Conservation (phyloP, 208 protist genomes). For the Leishmania martiniquensis region DNA sequence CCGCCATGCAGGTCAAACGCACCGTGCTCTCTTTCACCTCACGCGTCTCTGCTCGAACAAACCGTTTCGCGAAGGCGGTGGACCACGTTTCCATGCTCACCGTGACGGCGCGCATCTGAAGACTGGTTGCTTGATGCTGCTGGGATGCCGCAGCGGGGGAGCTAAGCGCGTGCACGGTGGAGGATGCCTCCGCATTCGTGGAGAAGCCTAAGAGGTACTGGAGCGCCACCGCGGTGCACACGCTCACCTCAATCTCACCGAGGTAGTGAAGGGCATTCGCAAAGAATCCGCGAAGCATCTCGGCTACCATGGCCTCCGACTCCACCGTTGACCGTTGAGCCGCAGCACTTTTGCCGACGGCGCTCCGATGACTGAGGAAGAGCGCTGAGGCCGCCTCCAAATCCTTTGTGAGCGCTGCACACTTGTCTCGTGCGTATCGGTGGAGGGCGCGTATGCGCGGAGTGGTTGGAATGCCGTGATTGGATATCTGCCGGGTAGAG, state of each 20-base stretch:
- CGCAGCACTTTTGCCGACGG: background rate
- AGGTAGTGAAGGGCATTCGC: slow-evolving; percentile 47
- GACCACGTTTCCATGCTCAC: slow-evolving; percentile 27
- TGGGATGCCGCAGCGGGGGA: slow-evolving; percentile 12
- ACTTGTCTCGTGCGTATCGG: slow-evolving; percentile 37
- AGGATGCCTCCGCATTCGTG: slow-evolving; percentile 11
- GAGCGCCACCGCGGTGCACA: slow-evolving; percentile 57
- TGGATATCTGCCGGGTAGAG: background rate
- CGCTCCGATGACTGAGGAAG: slow-evolving; percentile 6
- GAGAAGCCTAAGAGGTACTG: slow-evolving; percentile 51
- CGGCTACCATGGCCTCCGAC: slow-evolving; percentile 33
- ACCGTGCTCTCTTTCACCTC: slow-evolving; percentile 38
- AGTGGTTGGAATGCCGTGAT: slow-evolving; percentile 2
- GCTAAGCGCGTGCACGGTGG: slow-evolving; percentile 29
- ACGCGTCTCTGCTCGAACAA: slow-evolving; percentile 28
- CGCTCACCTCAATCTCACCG: slow-evolving; percentile 58
- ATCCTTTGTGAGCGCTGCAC: slow-evolving; percentile 40
- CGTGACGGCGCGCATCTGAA: slow-evolving; percentile 28
- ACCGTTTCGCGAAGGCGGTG: slow-evolving; percentile 22
- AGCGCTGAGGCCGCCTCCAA: slow-evolving; percentile 40
- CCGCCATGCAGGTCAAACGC: slow-evolving; percentile 79
- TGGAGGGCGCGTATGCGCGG: slow-evolving; percentile 33
- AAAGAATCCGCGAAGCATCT: slow-evolving; percentile 44
- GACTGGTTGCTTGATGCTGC: slow-evolving; percentile 9
- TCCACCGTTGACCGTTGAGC: slow-evolving; percentile 10